Percentiles rank a stretch among this genome's conserved stretches.
Evolutionary conservation across 164 flowering plant genomes (phyloP).

Genomic region (Aristolochia fimbriata): DNA sequence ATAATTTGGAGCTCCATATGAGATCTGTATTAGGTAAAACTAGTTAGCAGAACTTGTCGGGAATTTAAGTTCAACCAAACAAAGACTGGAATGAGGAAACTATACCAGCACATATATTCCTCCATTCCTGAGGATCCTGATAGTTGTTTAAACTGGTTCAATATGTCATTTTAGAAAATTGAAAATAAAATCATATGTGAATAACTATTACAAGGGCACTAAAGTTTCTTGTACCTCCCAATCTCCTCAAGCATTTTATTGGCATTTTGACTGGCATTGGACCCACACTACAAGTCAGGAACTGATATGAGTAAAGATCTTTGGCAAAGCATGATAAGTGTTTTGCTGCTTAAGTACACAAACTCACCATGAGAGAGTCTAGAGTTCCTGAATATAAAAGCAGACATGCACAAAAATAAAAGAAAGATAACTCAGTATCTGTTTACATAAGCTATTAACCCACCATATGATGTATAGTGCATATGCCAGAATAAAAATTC

Average conservation of each 20-base stretch:
- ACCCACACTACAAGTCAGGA: constrained; percentile 55
- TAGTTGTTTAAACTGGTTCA: constrained; percentile 67
- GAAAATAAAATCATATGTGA: constrained; percentile 27
- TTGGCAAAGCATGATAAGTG: constrained; percentile 2
- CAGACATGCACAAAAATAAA: constrained; percentile 1
- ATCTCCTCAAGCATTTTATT: constrained; percentile 68
- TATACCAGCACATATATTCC: constrained; percentile 76
- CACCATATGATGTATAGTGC: too few species aligned
- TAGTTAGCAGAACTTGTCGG: too few species aligned
- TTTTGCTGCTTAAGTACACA: constrained; percentile 1
- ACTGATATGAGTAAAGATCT: constrained; percentile 8
- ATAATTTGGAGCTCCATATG: constrained; percentile 1
- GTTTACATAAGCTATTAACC: not conserved
- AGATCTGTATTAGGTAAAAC: not conserved
- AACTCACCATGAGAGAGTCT: constrained; percentile 82
- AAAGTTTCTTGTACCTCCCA: constrained; percentile 39
- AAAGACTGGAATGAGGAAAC: not conserved
- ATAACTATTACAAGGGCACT: constrained; percentile 8
- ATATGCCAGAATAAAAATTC: too few species aligned
- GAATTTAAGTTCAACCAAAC: not conserved
- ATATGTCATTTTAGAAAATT: constrained; percentile 18
- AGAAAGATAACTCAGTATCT: constrained; percentile 7
- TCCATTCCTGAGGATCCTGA: constrained; percentile 75
- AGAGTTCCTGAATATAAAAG: constrained; percentile 53
- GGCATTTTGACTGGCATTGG: constrained; percentile 48